Base-by-base conservation (phyloP, 352 stramenopile genomes). In the Aphanomyces euteiches region DNA sequence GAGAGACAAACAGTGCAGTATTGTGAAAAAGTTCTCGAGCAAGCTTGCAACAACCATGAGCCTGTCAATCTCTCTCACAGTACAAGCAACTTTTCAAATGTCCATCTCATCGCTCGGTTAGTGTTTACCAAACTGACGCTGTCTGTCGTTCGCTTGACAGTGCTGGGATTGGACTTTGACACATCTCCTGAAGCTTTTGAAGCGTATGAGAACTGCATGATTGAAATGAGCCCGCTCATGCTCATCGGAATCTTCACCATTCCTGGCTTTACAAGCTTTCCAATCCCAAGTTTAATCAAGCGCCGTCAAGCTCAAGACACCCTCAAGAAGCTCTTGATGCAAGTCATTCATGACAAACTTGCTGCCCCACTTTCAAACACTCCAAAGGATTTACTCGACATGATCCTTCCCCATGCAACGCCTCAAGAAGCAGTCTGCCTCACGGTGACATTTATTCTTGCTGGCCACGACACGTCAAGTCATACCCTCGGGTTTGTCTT, bases 131-230 rank as follows among this genome's bases (percentile, higher is more conserved):
- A 37, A 10, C 4, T 59, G 12, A 59, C 19, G 17, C 50, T 59
- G 2, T 28, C 34, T 7, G 38, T 59, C 17, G 38, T 59, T 19
- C 5, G 50, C 50, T 15, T 34, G 6, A 7, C 17, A 5, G 28
- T 28, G 50, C 36, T 59, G 34, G 50, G 50, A 15, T 59, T 37
- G 5, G 19, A 59, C 17, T 59, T 59, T 59, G 50, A 36, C 12
- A 34, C 12, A 34, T 34, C 15, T 36, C 10, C 50, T 10, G 12
- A 13, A n/a, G 28, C 19, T 0, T 15, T 39, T 36, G 50, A n/a
- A 36, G 50, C 50, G 7, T 59, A 59, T 36, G 19, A 37, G 17
- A 34, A 59, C 12, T 19, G 10, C 17, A n/a, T 39, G 12, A 15
- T 59, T 34, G 17, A 19, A 36, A n/a, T 34, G 19, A 37, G 17